Evolutionary conservation across 2,329 filamentous ascomycete species (phyloP), one percentile per base, ranked within the genome.

Genomic region (Colletotrichum lentis): DNA sequence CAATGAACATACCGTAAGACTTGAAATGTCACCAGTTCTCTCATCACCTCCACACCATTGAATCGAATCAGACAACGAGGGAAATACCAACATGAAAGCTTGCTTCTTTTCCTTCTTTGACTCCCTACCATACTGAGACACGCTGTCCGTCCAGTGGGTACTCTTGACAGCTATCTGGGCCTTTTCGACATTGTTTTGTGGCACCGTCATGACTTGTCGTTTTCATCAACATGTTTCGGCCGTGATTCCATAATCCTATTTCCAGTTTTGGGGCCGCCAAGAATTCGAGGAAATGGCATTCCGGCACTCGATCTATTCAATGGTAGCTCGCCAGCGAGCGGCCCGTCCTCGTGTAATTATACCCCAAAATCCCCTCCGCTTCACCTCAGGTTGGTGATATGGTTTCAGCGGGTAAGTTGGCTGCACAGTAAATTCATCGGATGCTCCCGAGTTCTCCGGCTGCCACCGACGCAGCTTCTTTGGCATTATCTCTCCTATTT

Each of bases 401-500:
- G 66, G 69, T 22, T 58, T 56, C 39, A 70, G 46, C n/a, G 69
- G 69, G 22, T 67, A 70, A 10, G 58, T 69, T 11, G 66, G 69
- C 14, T 27, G 41, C 3, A 49, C 16, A 11, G 18, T 59, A n/a
- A 57, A 44, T 20, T 56, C 64, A 4, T 58, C 59, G 8, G 31
- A 24, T 10, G 27, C 20, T 18, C 20, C 52, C 27, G 59, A 43
- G 7, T 44, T 12, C 11, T 50, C 31, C 22, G 43, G 56, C 16
- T 27, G 46, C 18, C 54, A 24, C 35, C 54, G 57, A 8, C 44
- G 53, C 14, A 69, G 41, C 58, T 54, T 69, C 4, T 50, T 55
- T 18, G 44, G 31, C 7, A 16, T 10, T 49, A 82, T 77, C 70
- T 83, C 81, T n/a, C 81, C 80, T 4, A 83, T 71, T 64, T 83